Percentiles rank a stretch among this genome's conserved stretches.
phyloP scores from a whole-genome alignment of 2,329 filamentous ascomycete genomes.

The Xenoacremonium recifei region DNA sequence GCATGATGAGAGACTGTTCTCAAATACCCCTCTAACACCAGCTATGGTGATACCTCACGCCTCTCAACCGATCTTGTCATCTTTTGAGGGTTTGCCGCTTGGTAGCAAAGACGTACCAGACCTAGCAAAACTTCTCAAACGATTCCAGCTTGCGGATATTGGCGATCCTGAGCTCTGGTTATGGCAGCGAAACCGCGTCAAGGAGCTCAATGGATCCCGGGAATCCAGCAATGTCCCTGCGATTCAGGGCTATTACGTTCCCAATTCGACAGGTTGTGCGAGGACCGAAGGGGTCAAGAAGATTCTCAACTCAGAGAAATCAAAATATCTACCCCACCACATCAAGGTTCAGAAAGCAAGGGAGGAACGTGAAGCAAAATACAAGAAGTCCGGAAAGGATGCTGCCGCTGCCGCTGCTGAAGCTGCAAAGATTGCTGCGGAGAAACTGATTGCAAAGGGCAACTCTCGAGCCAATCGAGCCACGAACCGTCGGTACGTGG shows the following conservation, averaged over 20 bases:
- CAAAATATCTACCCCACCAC: conserved; percentile 94
- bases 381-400: conserved; percentile 66
- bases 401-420: conserved; percentile 65
- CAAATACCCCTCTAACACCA: conserved; percentile 42
- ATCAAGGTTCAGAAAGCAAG: conserved; percentile 92
- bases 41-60: conserved; percentile 45
- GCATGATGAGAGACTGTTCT: conserved; percentile 47
- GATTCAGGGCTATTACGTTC: conserved; percentile 73
- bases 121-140: conserved; percentile 46
- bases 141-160: conserved; percentile 42
- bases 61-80: conserved; percentile 45
- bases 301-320: conserved; percentile 96
- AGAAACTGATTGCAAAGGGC: conserved; percentile 80
- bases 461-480: conserved; percentile 92
- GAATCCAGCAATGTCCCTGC: conserved; percentile 28
- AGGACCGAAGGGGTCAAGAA: conserved; percentile 92
- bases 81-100: conserved; percentile 44
- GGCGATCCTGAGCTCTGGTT: conserved; percentile 54
- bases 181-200: conserved; percentile 55
- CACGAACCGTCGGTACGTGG: conserved; percentile 91
- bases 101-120: conserved; percentile 48
- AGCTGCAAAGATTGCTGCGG: conserved; percentile 69
- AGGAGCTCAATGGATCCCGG: conserved; percentile 49
- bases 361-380: conserved; percentile 82
- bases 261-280: conserved; percentile 80